Evolutionary conservation across 2,329 filamentous ascomycete genomes (phyloP).

Genomic region (Botrytis galanthina): DNA sequence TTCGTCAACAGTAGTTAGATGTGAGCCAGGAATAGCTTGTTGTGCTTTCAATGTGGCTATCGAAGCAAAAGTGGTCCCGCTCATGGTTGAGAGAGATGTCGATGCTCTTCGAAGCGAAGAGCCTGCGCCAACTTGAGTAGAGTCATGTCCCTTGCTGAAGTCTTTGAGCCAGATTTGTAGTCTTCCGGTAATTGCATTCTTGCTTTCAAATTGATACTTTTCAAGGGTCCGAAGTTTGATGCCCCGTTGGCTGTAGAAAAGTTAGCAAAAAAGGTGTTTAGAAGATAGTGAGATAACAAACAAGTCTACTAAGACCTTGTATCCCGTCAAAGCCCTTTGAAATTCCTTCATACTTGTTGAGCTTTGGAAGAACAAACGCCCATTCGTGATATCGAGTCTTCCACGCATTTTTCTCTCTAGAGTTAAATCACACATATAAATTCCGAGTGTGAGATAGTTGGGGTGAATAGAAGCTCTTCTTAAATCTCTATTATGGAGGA

Average conservation of each 20-base stretch:
- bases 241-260: background rate
- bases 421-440: slow-evolving; percentile 1
- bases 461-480: background rate
- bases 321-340: slow-evolving; percentile 3
- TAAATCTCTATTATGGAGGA: background rate
- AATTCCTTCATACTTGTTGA: background rate
- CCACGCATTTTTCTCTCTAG: background rate
- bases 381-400: background rate
- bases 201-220: background rate
- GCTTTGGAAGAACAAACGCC: background rate
- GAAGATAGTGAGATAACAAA: background rate
- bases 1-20: background rate
- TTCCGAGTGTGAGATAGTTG: background rate
- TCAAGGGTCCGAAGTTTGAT: slow-evolving; percentile 1
- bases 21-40: background rate
- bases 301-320: background rate
- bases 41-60: background rate
- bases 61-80: slow-evolving; percentile 7
- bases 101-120: background rate
- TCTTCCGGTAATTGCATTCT: background rate
- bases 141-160: background rate
- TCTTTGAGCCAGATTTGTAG: slow-evolving; percentile 12
- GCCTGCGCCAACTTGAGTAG: background rate
- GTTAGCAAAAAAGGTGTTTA: background rate
- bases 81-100: slow-evolving; percentile 7